Conservation (phyloP, 441 rosid species). For the Daphne laureola region DNA sequence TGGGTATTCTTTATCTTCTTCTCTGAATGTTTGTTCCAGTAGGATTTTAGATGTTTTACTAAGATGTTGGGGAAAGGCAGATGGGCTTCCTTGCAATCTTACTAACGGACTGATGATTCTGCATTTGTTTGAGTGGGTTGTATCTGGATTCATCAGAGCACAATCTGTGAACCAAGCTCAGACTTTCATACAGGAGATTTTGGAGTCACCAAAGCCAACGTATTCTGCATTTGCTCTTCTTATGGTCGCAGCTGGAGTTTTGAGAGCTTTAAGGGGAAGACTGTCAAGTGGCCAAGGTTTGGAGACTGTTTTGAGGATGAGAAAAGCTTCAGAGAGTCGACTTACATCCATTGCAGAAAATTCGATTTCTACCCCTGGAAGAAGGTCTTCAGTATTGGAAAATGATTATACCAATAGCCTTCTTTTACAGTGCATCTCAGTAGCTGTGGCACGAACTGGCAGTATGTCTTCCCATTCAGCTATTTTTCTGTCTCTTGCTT, state of each 20-base stretch:
- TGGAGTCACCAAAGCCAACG: conserved; percentile 34
- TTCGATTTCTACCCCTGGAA: conserved; percentile 34
- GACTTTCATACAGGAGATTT: conserved; percentile 27
- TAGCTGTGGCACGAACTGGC: conserved; percentile 79
- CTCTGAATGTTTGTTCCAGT: conserved; percentile 32
- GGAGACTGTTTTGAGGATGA: conserved; percentile 38
- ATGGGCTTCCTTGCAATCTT: conserved; percentile 40
- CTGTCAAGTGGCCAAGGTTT: conserved; percentile 26
- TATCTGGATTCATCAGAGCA: conserved; percentile 51
- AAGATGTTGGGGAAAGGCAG: conserved; percentile 57
- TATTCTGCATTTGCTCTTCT: conserved; percentile 43
- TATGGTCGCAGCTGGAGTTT: conserved; percentile 74
- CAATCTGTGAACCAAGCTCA: conserved; percentile 35
- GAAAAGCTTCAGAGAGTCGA: conserved; percentile 48
- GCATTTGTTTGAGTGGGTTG: conserved; percentile 79
- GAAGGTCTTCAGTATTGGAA: conserved; percentile 12
- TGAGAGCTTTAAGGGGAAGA: conserved; percentile 54
- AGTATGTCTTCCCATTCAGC: conserved; percentile 43
- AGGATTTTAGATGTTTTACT: conserved; percentile 44
- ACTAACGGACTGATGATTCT: conserved; percentile 66
- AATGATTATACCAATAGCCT: conserved; percentile 25
- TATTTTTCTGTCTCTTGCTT: conserved; percentile 50
- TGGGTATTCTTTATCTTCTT: conserved; percentile 73
- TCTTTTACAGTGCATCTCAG: conserved; percentile 51
- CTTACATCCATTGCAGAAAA: conserved; percentile 36